phyloP scores from a whole-genome alignment of 768 basidiomycete genomes.

The Tylopilus cervinicoccineus region DNA sequence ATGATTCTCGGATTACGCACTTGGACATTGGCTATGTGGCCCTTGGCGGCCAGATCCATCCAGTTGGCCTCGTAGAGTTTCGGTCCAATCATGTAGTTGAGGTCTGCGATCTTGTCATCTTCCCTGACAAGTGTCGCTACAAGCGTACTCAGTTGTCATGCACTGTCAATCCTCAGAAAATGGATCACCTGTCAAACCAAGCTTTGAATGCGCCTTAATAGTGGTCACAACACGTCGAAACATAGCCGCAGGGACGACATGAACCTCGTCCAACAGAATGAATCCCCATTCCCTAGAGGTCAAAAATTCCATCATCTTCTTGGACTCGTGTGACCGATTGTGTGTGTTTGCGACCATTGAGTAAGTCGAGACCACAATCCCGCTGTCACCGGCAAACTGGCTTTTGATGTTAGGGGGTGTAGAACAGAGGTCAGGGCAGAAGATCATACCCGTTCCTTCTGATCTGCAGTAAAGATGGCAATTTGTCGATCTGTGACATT shows the following conservation, averaged over 20 bases:
- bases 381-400: slow-evolving; percentile 94
- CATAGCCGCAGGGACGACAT: slow-evolving; percentile 98
- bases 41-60: slow-evolving; percentile 99
- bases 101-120: slow-evolving; percentile 97
- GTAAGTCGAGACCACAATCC: slow-evolving; percentile 98
- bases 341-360: slow-evolving; percentile 99
- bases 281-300: slow-evolving; percentile 99
- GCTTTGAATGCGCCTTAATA: slow-evolving; percentile 98
- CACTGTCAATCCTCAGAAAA: not conserved
- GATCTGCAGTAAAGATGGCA: slow-evolving; percentile 95
- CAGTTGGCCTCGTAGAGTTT: slow-evolving; percentile 99
- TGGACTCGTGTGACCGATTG: slow-evolving; percentile 97
- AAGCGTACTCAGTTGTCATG: slow-evolving; percentile 1
- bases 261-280: slow-evolving; percentile 95
- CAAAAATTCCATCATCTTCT: slow-evolving; percentile 99
- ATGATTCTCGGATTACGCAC: slow-evolving; percentile 39
- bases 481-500: slow-evolving; percentile 97
- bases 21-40: slow-evolving; percentile 99
- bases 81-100: slow-evolving; percentile 99
- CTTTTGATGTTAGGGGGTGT: slow-evolving; percentile 6
- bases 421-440: not conserved
- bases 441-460: slow-evolving; percentile 83
- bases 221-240: slow-evolving; percentile 97
- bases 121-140: slow-evolving; percentile 96
- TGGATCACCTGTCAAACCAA: slow-evolving; percentile 84